Evolutionary conservation across 805 yeast genomes (phyloP), one percentile per base, ranked within the genome.

Genomic region (Barnettozyma pratensis): DNA sequence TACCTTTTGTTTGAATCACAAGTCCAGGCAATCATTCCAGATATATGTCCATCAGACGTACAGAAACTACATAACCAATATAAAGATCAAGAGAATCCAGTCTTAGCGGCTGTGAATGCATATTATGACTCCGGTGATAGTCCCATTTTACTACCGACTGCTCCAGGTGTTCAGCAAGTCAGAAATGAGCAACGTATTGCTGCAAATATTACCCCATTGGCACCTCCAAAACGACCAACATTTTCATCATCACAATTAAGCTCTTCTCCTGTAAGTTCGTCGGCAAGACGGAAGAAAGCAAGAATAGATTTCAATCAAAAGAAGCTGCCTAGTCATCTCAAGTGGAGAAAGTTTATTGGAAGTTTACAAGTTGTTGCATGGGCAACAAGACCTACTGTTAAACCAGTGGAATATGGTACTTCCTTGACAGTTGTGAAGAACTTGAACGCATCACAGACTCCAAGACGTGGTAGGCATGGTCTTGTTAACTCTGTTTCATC

Each of bases 331-430:
- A 47, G 53, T 6, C 27, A 46, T 1, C 36, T 54, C 7, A 32
- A 45, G n/a, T 71, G 74, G 75, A 62, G 68, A 48, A 65, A 74
- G 39, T 83, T 73, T 55, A 71, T 85, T 31, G 92, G 92, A 0
- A 69, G 84, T 0, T 49, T 83, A 9, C 76, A 76, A 49, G 76
- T 80, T 2, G 75, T 75, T 45, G 87, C 85, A 3, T 81, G 86
- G 85, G 85, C 90, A 10, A 84, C 90, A 0, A 67, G 91, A 51
- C 85, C 87, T 0, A 76, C 81, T 0, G 54, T 73, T 28, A 71
- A 68, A 29, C 73, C 77, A 0, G 61, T 79, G 1, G 62, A 70
- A 27, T 76, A 71, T 55, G 74, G 75, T 1, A 73, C 81, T 8
- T 62, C 57, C 27, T 56, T 81, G 30, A 63, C 67, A 8, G 53